A percentile compares a stretch with the other conserved stretches of the same genome.
Evolutionary conservation across 352 stramenopile species (phyloP).

Genomic region (Pythium phragmiticola): DNA sequence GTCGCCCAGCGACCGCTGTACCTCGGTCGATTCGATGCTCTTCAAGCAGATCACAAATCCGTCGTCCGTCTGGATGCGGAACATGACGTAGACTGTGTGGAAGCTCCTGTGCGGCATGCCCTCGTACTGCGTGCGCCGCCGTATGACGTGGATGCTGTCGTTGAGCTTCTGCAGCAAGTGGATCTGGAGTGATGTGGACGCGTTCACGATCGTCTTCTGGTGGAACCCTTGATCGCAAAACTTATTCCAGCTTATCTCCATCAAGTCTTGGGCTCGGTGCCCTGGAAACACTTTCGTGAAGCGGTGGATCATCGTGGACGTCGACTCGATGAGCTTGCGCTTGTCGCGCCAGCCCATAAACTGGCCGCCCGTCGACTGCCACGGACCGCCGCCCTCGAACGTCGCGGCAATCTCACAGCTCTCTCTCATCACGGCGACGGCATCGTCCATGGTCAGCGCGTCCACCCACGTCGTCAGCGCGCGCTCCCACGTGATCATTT

Average conservation of each 20-base stretch:
- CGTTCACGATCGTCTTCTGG: conserved; percentile 26
- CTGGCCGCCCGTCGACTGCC: conserved; percentile 19
- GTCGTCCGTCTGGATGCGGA: conserved; percentile 63
- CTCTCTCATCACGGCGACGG: conserved; percentile 17
- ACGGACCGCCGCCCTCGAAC: conserved; percentile 17
- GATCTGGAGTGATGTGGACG: conserved; percentile 21
- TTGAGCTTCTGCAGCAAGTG: conserved; percentile 18
- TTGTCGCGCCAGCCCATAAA: conserved; percentile 31
- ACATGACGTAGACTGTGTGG: conserved; percentile 71
- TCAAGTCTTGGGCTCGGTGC: conserved; percentile 5
- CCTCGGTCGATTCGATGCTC: conserved; percentile 52
- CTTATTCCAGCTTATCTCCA: conserved; percentile 22
- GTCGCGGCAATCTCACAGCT: conserved; percentile 19
- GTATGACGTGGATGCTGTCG: conserved; percentile 18
- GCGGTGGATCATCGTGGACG: conserved; percentile 23
- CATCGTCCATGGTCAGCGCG: conserved; percentile 16
- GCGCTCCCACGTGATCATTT: conserved; percentile 20
- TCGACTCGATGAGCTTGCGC: conserved; percentile 17
- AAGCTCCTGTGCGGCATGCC: conserved; percentile 20
- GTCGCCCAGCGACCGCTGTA: conserved; percentile 13
- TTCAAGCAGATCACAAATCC: conserved; percentile 69
- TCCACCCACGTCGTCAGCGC: conserved; percentile 15
- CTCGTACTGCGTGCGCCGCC: conserved; percentile 17
- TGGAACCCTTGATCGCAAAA: conserved; percentile 20
- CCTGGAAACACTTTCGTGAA: conserved; percentile 17